A percentile compares a stretch with the other conserved stretches of the same genome.
Evolutionary conservation across 495 filamentous ascomycete genomes (phyloP).

Genomic region (Aspergillus cavernicola): DNA sequence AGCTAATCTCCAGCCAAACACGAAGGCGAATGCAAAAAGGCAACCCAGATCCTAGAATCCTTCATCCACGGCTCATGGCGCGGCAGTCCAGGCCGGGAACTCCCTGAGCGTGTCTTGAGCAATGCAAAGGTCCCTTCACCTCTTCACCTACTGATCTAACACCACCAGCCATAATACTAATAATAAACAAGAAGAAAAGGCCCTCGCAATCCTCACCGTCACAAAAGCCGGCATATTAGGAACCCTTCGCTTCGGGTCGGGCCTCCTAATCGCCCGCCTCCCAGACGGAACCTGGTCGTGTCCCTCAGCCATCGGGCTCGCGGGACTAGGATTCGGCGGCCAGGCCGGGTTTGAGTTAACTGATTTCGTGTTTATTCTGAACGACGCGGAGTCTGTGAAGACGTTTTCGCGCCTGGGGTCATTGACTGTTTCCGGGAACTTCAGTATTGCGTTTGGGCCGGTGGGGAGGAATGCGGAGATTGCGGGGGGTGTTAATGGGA

Average conservation of each 20-base stretch:
- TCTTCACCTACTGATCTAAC: background rate
- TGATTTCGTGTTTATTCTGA: slow-evolving; percentile 96
- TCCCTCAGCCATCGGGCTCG: slow-evolving; percentile 79
- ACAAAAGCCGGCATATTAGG: slow-evolving; percentile 89
- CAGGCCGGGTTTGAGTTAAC: slow-evolving; percentile 93
- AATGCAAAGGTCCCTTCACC: slow-evolving; percentile 70
- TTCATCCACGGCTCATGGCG: slow-evolving; percentile 83
- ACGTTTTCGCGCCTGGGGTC: slow-evolving; percentile 85
- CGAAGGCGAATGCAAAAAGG: slow-evolving; percentile 81
- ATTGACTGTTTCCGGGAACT: slow-evolving; percentile 84
- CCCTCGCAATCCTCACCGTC: slow-evolving; percentile 85
- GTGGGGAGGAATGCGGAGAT: slow-evolving; percentile 90
- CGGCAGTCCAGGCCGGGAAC: slow-evolving; percentile 86
- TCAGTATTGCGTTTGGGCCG: slow-evolving; percentile 85
- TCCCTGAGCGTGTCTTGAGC: slow-evolving; percentile 74
- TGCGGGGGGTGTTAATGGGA: slow-evolving; percentile 76
- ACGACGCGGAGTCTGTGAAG: slow-evolving; percentile 77
- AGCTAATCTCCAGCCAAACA: no score
- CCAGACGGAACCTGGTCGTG: slow-evolving; percentile 85
- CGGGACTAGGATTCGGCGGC: slow-evolving; percentile 82
- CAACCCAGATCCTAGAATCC: slow-evolving; percentile 79
- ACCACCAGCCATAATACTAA: background rate
- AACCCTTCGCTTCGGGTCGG: slow-evolving; percentile 81
- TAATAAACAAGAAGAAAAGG: slow-evolving; percentile 43
- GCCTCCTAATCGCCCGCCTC: slow-evolving; percentile 85